Conservation (phyloP, 129 eudicot species). For the Ambrosia artemisiifolia region DNA sequence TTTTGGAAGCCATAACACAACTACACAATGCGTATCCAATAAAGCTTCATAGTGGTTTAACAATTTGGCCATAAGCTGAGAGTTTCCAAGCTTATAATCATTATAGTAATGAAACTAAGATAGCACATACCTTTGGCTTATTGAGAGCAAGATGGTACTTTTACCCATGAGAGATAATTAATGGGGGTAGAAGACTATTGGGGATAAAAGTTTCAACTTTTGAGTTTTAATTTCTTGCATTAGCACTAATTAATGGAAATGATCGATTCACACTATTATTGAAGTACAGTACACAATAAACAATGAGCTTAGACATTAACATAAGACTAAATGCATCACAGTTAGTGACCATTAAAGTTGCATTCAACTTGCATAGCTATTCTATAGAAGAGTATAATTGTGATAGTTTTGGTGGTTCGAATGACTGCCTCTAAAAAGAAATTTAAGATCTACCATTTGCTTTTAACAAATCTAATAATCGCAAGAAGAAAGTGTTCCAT, state of each 20-base stretch:
- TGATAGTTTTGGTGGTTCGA: conserved; percentile 2
- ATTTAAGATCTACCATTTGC: not conserved
- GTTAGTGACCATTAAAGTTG: conserved; percentile 1
- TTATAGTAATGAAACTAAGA: conserved; percentile 20
- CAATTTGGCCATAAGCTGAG: conserved; percentile 4
- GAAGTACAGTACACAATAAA: conserved; percentile 12
- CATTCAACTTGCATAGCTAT: not conserved
- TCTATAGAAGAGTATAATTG: not conserved
- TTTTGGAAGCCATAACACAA: conserved; percentile 15
- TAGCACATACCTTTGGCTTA: not conserved
- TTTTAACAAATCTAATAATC: not conserved
- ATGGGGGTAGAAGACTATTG: conserved; percentile 24
- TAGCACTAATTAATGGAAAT: conserved; percentile 18
- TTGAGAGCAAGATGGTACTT: too few species aligned
- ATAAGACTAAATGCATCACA: not conserved
- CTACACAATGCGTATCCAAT: conserved; percentile 11
- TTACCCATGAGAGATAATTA: conserved; percentile 8
- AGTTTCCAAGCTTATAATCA: conserved; percentile 15
- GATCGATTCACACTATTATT: conserved; percentile 6
- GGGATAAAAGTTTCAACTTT: conserved; percentile 15
- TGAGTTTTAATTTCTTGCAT: conserved; percentile 15
- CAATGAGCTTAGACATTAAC: conserved; percentile 9
- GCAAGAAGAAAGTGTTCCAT: not conserved
- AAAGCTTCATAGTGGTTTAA: conserved; percentile 18
- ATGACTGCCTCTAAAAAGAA: not conserved